These are phyloP conservation scores for Mucor circinelloides DNA, from an alignment of 371 early-diverging fungal species.

Conservation along the genomic window DNA sequence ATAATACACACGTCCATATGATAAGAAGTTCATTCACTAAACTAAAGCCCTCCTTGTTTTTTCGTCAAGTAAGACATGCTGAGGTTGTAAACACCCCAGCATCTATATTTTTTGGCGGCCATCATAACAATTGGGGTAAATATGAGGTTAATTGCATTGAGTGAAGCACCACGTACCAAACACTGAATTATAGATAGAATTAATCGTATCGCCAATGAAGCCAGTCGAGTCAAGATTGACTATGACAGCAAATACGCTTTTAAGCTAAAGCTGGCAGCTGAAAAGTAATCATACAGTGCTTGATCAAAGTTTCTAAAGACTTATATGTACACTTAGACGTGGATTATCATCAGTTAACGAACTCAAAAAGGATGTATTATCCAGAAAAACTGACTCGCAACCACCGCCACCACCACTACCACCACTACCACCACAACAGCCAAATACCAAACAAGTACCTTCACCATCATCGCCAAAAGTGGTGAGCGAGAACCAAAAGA, in stretches of 20 bases:
- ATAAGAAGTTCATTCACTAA: background rate
- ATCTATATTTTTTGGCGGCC: constrained; percentile 4
- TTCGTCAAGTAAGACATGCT: constrained; percentile 11
- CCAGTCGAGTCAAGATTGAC: constrained; percentile 12
- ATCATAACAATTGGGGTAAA: constrained; percentile 22
- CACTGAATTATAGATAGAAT: constrained; percentile 10
- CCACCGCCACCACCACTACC: background rate
- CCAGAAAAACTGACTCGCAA: background rate
- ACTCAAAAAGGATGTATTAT: constrained; percentile 36
- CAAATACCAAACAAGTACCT: background rate
- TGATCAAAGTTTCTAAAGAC: background rate
- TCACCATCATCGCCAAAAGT: background rate
- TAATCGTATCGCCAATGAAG: constrained; percentile 14
- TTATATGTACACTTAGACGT: constrained; percentile 16
- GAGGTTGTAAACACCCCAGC: constrained; percentile 14
- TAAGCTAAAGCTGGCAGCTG: constrained; percentile 65
- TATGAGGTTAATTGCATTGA: background rate
- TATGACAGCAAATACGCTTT: constrained; percentile 68
- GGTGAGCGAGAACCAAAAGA: background rate
- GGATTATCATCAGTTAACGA: constrained; percentile 45
- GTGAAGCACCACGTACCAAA: background rate
- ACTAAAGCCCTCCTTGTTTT: background rate
- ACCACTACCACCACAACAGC: background rate
- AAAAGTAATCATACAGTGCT: constrained; percentile 41
- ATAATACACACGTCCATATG: background rate